phyloP scores from a whole-genome alignment of 768 basidiomycete species.

The Amyloporia xantha region DNA sequence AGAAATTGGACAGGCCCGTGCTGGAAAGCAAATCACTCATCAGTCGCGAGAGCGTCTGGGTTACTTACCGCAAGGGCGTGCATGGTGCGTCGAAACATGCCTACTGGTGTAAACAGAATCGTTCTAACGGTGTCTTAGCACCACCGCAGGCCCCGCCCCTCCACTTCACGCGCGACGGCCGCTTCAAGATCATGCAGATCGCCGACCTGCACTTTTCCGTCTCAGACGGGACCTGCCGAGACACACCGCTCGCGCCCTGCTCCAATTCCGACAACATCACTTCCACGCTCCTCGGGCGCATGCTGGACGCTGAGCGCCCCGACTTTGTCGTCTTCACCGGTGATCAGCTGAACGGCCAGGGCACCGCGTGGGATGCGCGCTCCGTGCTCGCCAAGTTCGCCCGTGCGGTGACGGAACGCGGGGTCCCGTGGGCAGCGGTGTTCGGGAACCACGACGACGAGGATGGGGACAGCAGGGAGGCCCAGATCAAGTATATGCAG shows the following conservation, averaged over 20 bases:
- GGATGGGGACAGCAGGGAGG: slow-evolving; percentile 50
- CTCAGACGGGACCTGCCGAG: slow-evolving; percentile 67
- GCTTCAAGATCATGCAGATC: slow-evolving; percentile 84
- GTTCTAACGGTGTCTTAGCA: slow-evolving; percentile 29
- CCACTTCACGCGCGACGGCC: slow-evolving; percentile 77
- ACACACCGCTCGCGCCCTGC: slow-evolving; percentile 50
- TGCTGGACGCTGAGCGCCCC: slow-evolving; percentile 77
- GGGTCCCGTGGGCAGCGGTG: slow-evolving; percentile 85
- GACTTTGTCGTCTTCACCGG: slow-evolving; percentile 90
- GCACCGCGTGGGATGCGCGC: slow-evolving; percentile 82
- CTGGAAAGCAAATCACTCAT: slow-evolving; percentile 31
- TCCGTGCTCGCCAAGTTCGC: slow-evolving; percentile 89
- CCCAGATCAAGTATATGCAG: slow-evolving; percentile 68
- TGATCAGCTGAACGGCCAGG: slow-evolving; percentile 91
- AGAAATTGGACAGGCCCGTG: slow-evolving; percentile 59
- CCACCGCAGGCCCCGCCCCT: slow-evolving; percentile 70
- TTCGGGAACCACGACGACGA: slow-evolving; percentile 96
- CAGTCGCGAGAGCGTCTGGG: slow-evolving; percentile 42
- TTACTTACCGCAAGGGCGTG: slow-evolving; percentile 70
- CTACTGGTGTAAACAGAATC: background rate
- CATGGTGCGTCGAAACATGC: slow-evolving; percentile 42
- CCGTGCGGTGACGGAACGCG: slow-evolving; percentile 59
- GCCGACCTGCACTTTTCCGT: slow-evolving; percentile 95
- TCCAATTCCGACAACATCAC: slow-evolving; percentile 74
- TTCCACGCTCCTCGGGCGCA: slow-evolving; percentile 57